Percentiles rank a stretch among this genome's conserved stretches.
Evolutionary conservation across 352 stramenopile species (phyloP).

Genomic region (Peronospora belbahrii): DNA sequence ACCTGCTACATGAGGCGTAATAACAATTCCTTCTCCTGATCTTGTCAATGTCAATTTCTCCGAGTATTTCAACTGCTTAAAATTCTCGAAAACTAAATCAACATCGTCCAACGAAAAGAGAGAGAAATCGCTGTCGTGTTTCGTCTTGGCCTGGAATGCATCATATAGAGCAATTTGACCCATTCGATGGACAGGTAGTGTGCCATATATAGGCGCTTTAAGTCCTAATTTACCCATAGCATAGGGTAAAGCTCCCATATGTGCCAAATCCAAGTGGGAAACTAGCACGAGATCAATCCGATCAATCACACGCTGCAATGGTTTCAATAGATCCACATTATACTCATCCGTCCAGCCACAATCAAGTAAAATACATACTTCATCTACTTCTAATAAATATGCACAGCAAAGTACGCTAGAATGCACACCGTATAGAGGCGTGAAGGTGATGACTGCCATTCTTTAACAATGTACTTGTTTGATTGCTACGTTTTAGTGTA

Average conservation of each 20-base stretch:
- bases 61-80: constrained; percentile 94
- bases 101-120: constrained; percentile 91
- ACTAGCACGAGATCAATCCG: constrained; percentile 87
- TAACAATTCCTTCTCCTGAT: constrained; percentile 82
- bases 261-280: constrained; percentile 83
- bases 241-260: constrained; percentile 88
- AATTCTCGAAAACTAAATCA: constrained; percentile 88
- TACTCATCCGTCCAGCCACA: constrained; percentile 88
- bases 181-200: constrained; percentile 93
- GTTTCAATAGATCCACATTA: constrained; percentile 74
- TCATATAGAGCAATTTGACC: constrained; percentile 96
- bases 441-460: constrained; percentile 89
- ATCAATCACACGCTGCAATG: constrained; percentile 73
- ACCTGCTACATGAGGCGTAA: constrained; percentile 91
- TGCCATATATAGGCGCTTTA: constrained; percentile 88
- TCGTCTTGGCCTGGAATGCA: constrained; percentile 88
- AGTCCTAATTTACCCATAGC: constrained; percentile 80
- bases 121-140: constrained; percentile 87
- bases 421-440: constrained; percentile 81
- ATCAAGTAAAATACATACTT: constrained; percentile 88
- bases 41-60: constrained; percentile 87
- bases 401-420: constrained; percentile 74
- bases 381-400: constrained; percentile 87
- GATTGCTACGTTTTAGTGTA: too few species aligned
- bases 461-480: neutral